Evolutionary conservation across 2,329 filamentous ascomycete genomes (phyloP), one percentile per base, ranked within the genome.

Genomic region (Aspergillus puulaauensis): DNA sequence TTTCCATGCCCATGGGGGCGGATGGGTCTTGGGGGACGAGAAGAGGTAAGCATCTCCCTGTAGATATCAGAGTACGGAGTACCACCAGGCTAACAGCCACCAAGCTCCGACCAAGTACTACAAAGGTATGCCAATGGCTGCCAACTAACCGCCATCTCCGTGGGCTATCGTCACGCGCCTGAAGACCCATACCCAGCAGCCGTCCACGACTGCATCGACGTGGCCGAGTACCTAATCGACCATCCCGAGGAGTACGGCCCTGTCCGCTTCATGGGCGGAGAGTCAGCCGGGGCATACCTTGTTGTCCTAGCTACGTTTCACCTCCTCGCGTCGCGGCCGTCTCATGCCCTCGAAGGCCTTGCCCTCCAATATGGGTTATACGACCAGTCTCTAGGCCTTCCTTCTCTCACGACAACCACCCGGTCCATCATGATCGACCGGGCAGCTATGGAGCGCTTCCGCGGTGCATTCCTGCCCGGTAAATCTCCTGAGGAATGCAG

Each of bases 111-210:
- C 64, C 58, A 69, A 1, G 74, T 78, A 35, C 72, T 86, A 11
- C 76, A 81, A 53, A 73, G 73, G 61, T 79, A 82, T 68, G 82
- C 83, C 47, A 76, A 84, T 61, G 68, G 72, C 27, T 78, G 73
- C 47, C 72, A 79, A 39, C 57, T 84, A 3, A 79, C 79, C 0
- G 79, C 82, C 15, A 68, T 87, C 12, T 83, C 80, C 0, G 77
- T 86, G 6, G 84, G 83, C 1, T 87, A 87, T 66, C 77, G 85
- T 27, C 77, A 85, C 17, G 83, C 84, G 0, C 85, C 85, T 0
- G 84, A 87, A 66, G 58, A 86, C 62, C 82, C 83, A 0, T 86
- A 79, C 66, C 84, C 85, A 0, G 82, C 82, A 3, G 64, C 52
- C 1, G 7, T 52, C 6, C 23, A 56, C 19, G 57, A 59, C 27